These are phyloP conservation scores for Plantago rigida DNA, from an alignment of 305 asterid genomes.

Conservation along the genomic window DNA sequence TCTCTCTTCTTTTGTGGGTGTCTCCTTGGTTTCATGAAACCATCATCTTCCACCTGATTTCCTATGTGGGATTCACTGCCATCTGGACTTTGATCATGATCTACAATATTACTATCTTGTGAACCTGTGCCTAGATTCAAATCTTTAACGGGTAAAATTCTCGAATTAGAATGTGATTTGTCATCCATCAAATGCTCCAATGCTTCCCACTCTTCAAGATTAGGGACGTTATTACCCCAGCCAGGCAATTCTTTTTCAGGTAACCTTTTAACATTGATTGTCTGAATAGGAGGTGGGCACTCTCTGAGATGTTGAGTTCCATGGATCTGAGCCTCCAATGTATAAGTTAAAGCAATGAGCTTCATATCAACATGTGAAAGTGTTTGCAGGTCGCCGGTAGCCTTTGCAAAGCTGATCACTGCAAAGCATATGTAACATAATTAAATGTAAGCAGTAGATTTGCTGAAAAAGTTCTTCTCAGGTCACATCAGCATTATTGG, in stretches of 20 bases:
- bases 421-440: slow-evolving; percentile 27
- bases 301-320: slow-evolving; percentile 79
- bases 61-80: slow-evolving; percentile 36
- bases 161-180: slow-evolving; percentile 42
- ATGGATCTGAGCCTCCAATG: slow-evolving; percentile 71
- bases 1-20: slow-evolving; percentile 47
- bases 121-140: slow-evolving; percentile 43
- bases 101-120: slow-evolving; percentile 34
- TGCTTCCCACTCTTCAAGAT: slow-evolving; percentile 92
- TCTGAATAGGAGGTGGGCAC: slow-evolving; percentile 69
- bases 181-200: slow-evolving; percentile 56
- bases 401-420: slow-evolving; percentile 83
- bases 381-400: slow-evolving; percentile 93
- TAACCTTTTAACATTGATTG: slow-evolving; percentile 73
- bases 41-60: slow-evolving; percentile 37
- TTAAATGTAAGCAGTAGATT: neutral
- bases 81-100: slow-evolving; percentile 37
- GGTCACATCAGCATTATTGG: neutral
- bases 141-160: slow-evolving; percentile 68
- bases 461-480: neutral
- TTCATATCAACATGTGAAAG: slow-evolving; percentile 96
- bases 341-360: slow-evolving; percentile 83
- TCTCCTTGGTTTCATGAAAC: slow-evolving; percentile 40
- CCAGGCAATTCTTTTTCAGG: slow-evolving; percentile 96
- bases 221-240: slow-evolving; percentile 93